Conservation (phyloP, 257 asterid genomes). For the Solanum appendiculatum region DNA sequence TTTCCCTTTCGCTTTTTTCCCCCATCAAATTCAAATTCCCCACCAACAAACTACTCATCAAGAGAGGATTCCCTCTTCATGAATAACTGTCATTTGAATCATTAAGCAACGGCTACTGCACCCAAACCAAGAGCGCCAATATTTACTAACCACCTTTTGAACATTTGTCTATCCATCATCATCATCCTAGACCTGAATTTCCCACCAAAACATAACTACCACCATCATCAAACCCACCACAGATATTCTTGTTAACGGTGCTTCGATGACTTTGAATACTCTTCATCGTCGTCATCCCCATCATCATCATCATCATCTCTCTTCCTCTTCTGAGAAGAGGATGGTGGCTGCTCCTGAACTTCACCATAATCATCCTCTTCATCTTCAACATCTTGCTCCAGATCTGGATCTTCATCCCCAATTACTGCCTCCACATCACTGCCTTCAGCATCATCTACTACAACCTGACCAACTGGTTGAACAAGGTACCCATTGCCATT, state of each 20-base stretch:
- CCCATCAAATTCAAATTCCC: background rate
- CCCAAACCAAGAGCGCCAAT: constrained; percentile 20
- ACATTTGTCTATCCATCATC: constrained; percentile 19
- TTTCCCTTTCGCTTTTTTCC: constrained; percentile 1
- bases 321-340: constrained; percentile 58
- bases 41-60: background rate
- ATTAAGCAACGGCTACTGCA: constrained; percentile 22
- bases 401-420: constrained; percentile 40
- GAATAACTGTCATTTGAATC: constrained; percentile 23
- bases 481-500: constrained; percentile 50
- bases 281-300: constrained; percentile 6
- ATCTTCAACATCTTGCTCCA: constrained; percentile 43
- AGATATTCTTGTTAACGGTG: constrained; percentile 14
- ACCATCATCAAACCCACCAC: background rate
- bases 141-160: constrained; percentile 57
- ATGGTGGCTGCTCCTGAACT: constrained; percentile 64
- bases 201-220: constrained; percentile 45
- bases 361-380: constrained; percentile 64
- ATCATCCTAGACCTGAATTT: constrained; percentile 21
- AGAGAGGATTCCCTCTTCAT: constrained; percentile 23
- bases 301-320: constrained; percentile 25
- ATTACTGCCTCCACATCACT: constrained; percentile 29
- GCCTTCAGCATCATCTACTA: constrained; percentile 28
- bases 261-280: constrained; percentile 35
- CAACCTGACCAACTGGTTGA: constrained; percentile 62